Percentiles rank a stretch among this genome's conserved stretches.
Conservation (phyloP, 2,329 filamentous ascomycete species). For the Aaosphaeria pasadenensis region DNA sequence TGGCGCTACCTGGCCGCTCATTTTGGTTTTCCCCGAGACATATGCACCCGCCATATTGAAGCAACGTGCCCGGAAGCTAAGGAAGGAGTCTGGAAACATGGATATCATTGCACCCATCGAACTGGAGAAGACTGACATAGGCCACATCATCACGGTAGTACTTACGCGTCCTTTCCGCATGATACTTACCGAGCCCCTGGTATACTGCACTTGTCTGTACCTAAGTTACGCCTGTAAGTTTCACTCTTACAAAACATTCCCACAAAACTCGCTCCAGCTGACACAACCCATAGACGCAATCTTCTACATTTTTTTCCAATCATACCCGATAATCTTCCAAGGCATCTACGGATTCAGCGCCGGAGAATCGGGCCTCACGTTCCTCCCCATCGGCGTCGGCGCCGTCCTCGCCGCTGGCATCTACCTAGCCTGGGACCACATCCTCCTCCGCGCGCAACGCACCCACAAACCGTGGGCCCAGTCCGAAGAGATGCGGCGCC, state of each 20-base stretch:
- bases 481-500: slow-evolving; percentile 64
- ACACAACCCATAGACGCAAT: slow-evolving; percentile 41
- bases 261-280: not conserved
- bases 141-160: slow-evolving; percentile 64
- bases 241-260: slow-evolving; percentile 1
- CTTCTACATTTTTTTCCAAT: slow-evolving; percentile 74
- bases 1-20: slow-evolving; percentile 56
- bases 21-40: slow-evolving; percentile 59
- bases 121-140: slow-evolving; percentile 57
- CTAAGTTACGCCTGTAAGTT: slow-evolving; percentile 57
- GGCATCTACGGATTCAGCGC: slow-evolving; percentile 62
- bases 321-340: slow-evolving; percentile 65
- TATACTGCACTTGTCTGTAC: slow-evolving; percentile 68
- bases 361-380: slow-evolving; percentile 64
- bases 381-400: slow-evolving; percentile 66
- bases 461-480: slow-evolving; percentile 55
- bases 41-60: slow-evolving; percentile 46
- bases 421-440: slow-evolving; percentile 64
- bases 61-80: slow-evolving; percentile 55
- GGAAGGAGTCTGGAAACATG: slow-evolving; percentile 52
- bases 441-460: slow-evolving; percentile 53
- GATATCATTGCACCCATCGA: slow-evolving; percentile 61
- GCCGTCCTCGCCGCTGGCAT: slow-evolving; percentile 57
- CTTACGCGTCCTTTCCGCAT: slow-evolving; percentile 70
- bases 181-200: slow-evolving; percentile 71